Conservation (phyloP, 2,329 filamentous ascomycete genomes). For the Botrytis elliptica region DNA sequence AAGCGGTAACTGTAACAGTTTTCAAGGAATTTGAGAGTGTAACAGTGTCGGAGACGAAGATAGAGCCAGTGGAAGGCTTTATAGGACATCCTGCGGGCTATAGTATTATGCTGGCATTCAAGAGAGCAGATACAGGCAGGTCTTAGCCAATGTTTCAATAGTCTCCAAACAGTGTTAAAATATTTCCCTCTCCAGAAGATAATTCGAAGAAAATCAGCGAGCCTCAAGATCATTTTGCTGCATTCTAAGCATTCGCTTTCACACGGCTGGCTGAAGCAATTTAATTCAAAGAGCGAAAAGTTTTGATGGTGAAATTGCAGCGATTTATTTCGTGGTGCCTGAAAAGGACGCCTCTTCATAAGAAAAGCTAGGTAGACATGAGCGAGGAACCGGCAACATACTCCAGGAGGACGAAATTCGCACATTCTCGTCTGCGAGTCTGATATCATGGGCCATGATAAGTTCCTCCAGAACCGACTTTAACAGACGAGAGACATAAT, state of each 20-base stretch:
- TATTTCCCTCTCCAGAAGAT: background rate
- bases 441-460: too few species aligned
- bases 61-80: constrained; percentile 55
- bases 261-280: background rate
- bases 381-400: too few species aligned
- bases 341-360: too few species aligned
- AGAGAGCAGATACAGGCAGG: background rate
- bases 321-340: too few species aligned
- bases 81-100: background rate
- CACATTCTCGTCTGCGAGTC: too few species aligned
- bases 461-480: too few species aligned
- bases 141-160: background rate
- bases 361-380: too few species aligned
- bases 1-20: constrained; percentile 63
- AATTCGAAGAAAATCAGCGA: background rate
- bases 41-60: constrained; percentile 58
- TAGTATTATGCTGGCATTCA: background rate
- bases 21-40: constrained; percentile 63
- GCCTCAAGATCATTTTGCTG: background rate
- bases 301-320: too few species aligned
- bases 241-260: background rate
- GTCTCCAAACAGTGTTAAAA: too few species aligned
- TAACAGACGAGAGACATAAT: too few species aligned
- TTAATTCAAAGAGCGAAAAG: too few species aligned
- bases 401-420: too few species aligned